Evolutionary conservation across 2,329 filamentous ascomycete genomes (phyloP), one percentile per base, ranked within the genome.

Genomic region (Huntiella bhutanensis): DNA sequence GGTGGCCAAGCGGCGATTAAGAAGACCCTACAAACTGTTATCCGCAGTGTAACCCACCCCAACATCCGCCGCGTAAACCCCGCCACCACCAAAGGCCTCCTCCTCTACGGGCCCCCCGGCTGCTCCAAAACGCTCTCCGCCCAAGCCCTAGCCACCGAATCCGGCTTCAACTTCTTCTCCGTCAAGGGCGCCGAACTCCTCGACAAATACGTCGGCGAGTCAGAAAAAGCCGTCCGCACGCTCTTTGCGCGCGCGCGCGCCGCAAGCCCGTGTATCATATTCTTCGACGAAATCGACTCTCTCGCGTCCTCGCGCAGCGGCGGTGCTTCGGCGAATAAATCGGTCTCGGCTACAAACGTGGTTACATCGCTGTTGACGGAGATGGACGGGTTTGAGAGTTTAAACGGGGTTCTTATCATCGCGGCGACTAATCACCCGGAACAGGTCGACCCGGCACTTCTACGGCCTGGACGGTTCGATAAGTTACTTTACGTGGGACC

Each of bases 191-290:
- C 85, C 33, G 88, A 95, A 61, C 73, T 95, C 10, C 77, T 94
- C 50, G 92, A 86, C 63, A 94, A 93, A 83, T 96, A 95, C 61
- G 87, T 96, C 13, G 88, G 88, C 51, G 88, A 96, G 60, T 88
- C 86, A 2, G 88, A 96, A 63, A 76, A 85, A 8, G 79, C 81
- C 5, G 73, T 95, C 37, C 77, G 88, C 34, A 81, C 85, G 47
- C 75, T 95, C 1, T 95, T 96, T 59, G 73, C 79, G 45, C 82
- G 87, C 54, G 88, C 88, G 1, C 72, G 82, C 37, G 78, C 80
- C n/a, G 87, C 86, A 6, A 77, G 79, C 44, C 88, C 88, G 0
- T 86, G 80, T 57, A 83, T 91, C 57, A 82, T 91, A 52, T 91
- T 91, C 65, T 87, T 92, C 54, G 84, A 92, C 57, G 84, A 51